Base-by-base conservation (phyloP, 768 basidiomycete genomes). In the Mycena vulgaris region DNA sequence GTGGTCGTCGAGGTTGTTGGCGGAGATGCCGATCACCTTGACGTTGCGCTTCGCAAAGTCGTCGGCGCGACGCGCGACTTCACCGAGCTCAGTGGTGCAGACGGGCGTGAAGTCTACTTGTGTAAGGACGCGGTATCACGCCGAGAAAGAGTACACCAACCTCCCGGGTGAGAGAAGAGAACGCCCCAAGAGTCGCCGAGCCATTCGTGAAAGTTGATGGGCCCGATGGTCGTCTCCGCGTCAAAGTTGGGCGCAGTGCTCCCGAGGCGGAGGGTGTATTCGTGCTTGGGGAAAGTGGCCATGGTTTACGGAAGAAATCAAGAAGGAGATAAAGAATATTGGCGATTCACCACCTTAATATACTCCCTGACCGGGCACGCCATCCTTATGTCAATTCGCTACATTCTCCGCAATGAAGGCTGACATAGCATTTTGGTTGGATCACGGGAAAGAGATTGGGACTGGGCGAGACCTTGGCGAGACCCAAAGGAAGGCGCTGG, bases 51-150 rank as follows among this genome's bases (percentile, higher is more conserved):
- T 90, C 57, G 83, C 86, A 79, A 98, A 99, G 81, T 98, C 97
- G 19, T 85, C 84, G 16, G 90, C 88, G 68, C 95, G 93, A 72
- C 95, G 92, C 57, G 98, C 93, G 49, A 98, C 96, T 80, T 98
- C 97, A 58, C 95, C 96, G 40, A 99, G 92, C 85, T 99, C 98
- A 63, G 98, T 99, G 55, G 98, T 97, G 88, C 95, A 96, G 60
- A 97, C 92, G 56, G 94, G 93, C n/a, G 93, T 94, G 78, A 95
- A 95, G 78, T 95, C 93, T 73, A 25, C 19, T 17, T 1, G 19
- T 3, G 31, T 35, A n/a, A 14, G 39, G 45, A 33, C 31, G 10
- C 31, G n/a, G 16, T 13, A 33, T 27, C 33, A 28, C 27, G 5
- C n/a, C 0, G 45, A 16, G 13, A n/a, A 16, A 10, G 14, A 47